Evolutionary conservation across 2,329 filamentous ascomycete species (phyloP).

Genomic region (Cryoendolithus antarcticus): DNA sequence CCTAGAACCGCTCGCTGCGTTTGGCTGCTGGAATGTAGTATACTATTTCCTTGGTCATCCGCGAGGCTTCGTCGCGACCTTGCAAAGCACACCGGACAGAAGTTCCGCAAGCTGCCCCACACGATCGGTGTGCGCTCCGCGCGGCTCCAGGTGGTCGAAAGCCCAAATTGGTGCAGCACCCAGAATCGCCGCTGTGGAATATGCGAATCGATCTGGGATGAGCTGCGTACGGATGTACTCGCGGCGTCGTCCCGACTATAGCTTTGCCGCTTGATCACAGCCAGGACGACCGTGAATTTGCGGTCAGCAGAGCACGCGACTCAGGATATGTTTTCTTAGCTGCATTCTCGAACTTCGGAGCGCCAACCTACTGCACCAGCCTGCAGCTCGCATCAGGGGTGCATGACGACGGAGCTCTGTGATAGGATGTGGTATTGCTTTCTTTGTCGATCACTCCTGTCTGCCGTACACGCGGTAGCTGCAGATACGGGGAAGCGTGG

Average conservation of each 20-base stretch:
- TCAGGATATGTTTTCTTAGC: neutral
- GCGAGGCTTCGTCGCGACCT: too few species aligned
- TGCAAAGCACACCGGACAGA: too few species aligned
- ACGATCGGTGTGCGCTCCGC: too few species aligned
- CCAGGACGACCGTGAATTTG: neutral
- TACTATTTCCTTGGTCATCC: too few species aligned
- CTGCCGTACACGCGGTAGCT: neutral
- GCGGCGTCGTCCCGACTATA: too few species aligned
- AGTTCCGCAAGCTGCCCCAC: too few species aligned
- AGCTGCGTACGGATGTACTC: neutral
- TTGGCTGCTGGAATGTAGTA: too few species aligned
- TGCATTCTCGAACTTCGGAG: slow-evolving; percentile 4
- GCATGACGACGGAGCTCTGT: neutral
- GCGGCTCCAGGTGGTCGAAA: neutral
- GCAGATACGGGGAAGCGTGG: neutral
- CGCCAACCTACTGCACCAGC: neutral
- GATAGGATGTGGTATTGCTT: neutral
- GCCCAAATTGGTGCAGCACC: neutral
- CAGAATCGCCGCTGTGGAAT: neutral
- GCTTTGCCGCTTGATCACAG: too few species aligned
- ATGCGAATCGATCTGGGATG: neutral
- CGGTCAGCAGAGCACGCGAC: neutral
- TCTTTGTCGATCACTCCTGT: neutral
- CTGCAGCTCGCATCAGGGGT: neutral
- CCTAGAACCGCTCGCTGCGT: too few species aligned